Percentiles rank a stretch among this genome's conserved stretches.
Evolutionary conservation across 2,329 filamentous ascomycete genomes (phyloP).

Genomic region (Sphaerostilbella broomeana): DNA sequence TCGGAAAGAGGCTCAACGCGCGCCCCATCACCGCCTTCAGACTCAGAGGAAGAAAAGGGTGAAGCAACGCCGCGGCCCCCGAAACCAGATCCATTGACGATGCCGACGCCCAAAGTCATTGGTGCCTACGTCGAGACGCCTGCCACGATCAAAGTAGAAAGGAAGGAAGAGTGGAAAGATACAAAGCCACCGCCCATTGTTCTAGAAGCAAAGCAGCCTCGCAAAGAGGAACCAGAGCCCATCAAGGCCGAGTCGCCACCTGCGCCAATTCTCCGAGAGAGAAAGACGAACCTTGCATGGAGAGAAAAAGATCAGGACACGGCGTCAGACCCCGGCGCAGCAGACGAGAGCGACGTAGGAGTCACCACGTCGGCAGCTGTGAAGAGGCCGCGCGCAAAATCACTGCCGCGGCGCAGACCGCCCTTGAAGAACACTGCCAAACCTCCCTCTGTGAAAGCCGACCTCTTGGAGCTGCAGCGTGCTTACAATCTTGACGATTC

Average conservation of each 20-base stretch:
- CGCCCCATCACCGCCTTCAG: constrained; percentile 37
- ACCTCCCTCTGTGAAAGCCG: constrained; percentile 48
- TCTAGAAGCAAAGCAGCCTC: constrained; percentile 14
- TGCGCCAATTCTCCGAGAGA: constrained; percentile 20
- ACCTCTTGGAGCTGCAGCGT: constrained; percentile 47
- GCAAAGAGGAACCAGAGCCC: constrained; percentile 16
- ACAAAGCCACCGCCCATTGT: too few relatives aligned
- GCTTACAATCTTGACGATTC: constrained; percentile 52
- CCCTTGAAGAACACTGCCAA: constrained; percentile 48
- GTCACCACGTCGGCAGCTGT: constrained; percentile 19
- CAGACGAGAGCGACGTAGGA: constrained; percentile 20
- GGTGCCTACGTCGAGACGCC: constrained; percentile 54
- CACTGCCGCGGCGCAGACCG: constrained; percentile 37
- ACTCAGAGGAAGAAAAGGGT: constrained; percentile 26
- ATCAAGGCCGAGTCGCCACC: constrained; percentile 15
- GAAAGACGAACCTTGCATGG: constrained; percentile 20
- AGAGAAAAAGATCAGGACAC: constrained; percentile 24
- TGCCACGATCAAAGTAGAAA: constrained; percentile 37
- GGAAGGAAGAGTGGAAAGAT: constrained; percentile 19
- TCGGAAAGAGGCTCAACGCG: constrained; percentile 50
- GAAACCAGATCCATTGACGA: constrained; percentile 39
- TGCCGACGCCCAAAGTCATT: constrained; percentile 47
- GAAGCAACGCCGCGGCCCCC: constrained; percentile 43
- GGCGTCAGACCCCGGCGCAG: constrained; percentile 26
- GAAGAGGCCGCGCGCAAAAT: constrained; percentile 28